Percentiles rank a stretch among this genome's conserved stretches.
phyloP scores from a whole-genome alignment of 1,284 basidiomycete genomes.

The Leccinum fallax region DNA sequence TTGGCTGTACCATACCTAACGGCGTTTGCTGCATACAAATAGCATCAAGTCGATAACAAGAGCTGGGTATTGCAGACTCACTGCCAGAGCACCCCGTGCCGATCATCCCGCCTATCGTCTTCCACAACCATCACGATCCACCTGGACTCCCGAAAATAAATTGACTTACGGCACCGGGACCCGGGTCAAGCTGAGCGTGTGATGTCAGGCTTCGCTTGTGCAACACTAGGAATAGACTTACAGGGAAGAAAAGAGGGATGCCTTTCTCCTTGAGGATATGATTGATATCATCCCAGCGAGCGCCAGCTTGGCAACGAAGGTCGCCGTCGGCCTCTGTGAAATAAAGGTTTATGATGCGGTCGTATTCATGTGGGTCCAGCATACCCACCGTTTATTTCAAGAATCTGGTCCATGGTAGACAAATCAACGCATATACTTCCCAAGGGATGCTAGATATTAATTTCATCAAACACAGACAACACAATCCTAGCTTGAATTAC shows the following conservation, averaged over 20 bases:
- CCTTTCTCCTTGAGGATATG: constrained; percentile 66
- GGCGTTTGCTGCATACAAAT: constrained; percentile 62
- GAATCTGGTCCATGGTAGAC: constrained; percentile 64
- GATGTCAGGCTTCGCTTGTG: neutral
- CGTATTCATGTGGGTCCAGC: neutral
- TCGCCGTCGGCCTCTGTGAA: constrained; percentile 63
- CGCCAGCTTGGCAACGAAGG: constrained; percentile 78
- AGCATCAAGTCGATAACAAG: neutral
- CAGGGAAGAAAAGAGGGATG: constrained; percentile 72
- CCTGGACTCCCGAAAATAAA: neutral
- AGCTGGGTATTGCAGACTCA: constrained; percentile 31
- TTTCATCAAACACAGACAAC: neutral
- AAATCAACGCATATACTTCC: constrained; percentile 74
- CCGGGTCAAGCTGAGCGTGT: constrained; percentile 51
- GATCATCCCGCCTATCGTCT: constrained; percentile 62
- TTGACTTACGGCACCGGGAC: constrained; percentile 50
- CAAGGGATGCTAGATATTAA: constrained; percentile 38
- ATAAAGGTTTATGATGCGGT: neutral
- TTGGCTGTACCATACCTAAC: constrained; percentile 81
- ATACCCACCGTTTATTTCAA: constrained; percentile 47
- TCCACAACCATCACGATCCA: constrained; percentile 14
- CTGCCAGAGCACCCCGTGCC: constrained; percentile 59
- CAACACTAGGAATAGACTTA: constrained; percentile 33
- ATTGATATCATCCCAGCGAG: constrained; percentile 91
- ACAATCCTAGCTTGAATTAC: neutral